Conservation (phyloP, 2,329 filamentous ascomycete species). For the Coniosporium tulheliwenetii region DNA sequence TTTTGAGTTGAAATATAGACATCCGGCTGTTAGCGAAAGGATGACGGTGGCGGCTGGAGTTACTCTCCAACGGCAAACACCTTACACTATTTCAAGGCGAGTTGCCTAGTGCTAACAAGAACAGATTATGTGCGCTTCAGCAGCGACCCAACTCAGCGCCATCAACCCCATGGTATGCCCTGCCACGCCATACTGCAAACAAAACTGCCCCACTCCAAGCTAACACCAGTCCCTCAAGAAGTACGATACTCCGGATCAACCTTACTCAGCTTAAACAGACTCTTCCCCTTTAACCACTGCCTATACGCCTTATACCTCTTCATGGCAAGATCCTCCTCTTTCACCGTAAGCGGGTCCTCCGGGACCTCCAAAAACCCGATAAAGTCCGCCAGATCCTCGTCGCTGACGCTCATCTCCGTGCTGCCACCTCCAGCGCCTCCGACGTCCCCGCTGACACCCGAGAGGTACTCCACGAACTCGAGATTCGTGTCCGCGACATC, state of each 20-base stretch:
- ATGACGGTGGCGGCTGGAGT: no score
- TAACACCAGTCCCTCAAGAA: no score
- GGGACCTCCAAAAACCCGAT: constrained; percentile 59
- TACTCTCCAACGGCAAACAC: no score
- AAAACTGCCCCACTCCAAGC: no score
- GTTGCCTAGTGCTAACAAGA: no score
- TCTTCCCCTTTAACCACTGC: constrained; percentile 91
- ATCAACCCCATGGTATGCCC: no score
- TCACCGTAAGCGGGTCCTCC: constrained; percentile 76
- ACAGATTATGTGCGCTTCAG: no score
- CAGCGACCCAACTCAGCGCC: no score
- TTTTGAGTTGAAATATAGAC: no score
- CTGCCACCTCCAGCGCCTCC: constrained; percentile 6
- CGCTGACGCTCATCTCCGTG: constrained; percentile 32
- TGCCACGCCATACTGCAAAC: no score
- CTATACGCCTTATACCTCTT: constrained; percentile 94
- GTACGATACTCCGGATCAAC: constrained; percentile 30
- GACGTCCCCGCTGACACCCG: constrained; percentile 43
- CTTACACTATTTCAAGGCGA: no score
- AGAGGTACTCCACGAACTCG: constrained; percentile 71
- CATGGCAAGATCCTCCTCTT: constrained; percentile 72
- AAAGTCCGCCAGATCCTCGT: constrained; percentile 59
- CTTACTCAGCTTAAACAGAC: constrained; percentile 75
- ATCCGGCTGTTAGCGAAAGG: no score
- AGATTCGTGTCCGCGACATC: constrained; percentile 26